Conservation (phyloP, 345 rosid genomes). For the Populus alba region DNA sequence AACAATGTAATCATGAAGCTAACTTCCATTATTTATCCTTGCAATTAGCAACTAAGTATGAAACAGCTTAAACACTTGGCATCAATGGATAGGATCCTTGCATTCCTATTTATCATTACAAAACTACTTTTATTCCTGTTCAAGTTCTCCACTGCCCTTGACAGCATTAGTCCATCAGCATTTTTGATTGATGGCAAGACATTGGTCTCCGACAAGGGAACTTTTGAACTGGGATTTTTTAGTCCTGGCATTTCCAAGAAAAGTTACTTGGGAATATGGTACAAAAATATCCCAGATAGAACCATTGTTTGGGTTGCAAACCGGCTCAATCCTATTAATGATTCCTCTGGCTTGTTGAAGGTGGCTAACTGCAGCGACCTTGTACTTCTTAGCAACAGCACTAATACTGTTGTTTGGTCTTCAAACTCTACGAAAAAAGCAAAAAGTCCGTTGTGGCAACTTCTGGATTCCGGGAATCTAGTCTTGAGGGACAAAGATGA, state of each 20-base stretch:
- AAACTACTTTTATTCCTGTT: background rate
- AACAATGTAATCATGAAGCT: too few species aligned
- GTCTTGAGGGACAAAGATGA: background rate
- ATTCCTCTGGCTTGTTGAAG: conserved; percentile 5
- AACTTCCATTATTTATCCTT: too few species aligned
- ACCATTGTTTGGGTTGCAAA: conserved; percentile 20
- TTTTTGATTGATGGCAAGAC: conserved; percentile 13
- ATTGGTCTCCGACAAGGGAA: conserved; percentile 11
- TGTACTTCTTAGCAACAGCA: background rate
- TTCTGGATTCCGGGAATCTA: conserved; percentile 15
- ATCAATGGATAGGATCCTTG: background rate
- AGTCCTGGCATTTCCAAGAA: background rate
- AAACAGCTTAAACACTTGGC: too few species aligned
- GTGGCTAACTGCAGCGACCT: background rate
- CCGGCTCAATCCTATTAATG: background rate
- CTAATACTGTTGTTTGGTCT: conserved; percentile 8
- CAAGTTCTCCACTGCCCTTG: conserved; percentile 5
- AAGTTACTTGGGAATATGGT: conserved; percentile 17
- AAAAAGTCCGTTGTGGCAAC: background rate
- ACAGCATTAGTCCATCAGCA: conserved; percentile 23
- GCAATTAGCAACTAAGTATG: too few species aligned
- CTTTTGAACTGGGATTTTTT: conserved; percentile 17
- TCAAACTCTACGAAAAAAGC: background rate
- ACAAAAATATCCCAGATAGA: background rate
- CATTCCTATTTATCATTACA: background rate